Evolutionary conservation across 2,329 filamentous ascomycete species (phyloP).

Genomic region (Chaetomium strumarium): DNA sequence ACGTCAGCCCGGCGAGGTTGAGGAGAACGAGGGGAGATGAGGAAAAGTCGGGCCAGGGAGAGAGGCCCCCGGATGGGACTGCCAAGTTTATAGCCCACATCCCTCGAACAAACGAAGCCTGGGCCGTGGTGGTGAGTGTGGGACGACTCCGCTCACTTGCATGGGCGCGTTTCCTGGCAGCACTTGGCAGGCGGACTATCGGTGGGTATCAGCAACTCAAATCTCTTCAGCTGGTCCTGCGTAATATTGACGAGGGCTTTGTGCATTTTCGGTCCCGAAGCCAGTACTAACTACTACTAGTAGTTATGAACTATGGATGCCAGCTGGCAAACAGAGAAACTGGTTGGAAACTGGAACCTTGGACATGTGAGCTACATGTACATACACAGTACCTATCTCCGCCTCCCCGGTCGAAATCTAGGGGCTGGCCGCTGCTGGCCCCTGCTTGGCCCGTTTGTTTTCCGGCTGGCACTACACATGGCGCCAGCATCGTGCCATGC

Average conservation of each 20-base stretch:
- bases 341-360: not conserved
- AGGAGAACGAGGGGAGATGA: constrained; percentile 10
- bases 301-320: too few species aligned
- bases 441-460: too few species aligned
- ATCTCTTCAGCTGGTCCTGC: not conserved
- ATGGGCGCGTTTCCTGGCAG: not conserved
- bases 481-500: too few species aligned
- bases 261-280: not conserved
- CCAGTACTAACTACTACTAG: too few species aligned
- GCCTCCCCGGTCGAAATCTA: too few species aligned
- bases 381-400: too few species aligned
- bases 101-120: not conserved
- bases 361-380: not conserved
- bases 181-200: constrained; percentile 7
- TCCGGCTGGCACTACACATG: too few species aligned
- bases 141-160: constrained; percentile 6
- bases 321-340: not conserved
- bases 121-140: constrained; percentile 3
- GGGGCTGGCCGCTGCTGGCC: too few species aligned
- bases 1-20: constrained; percentile 23
- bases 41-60: not conserved
- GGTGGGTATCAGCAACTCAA: not conserved
- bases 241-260: not conserved
- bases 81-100: constrained; percentile 10
- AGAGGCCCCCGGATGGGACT: constrained; percentile 2